Base-by-base conservation (phyloP, 768 basidiomycete species). In the Mycena leptocephala region DNA sequence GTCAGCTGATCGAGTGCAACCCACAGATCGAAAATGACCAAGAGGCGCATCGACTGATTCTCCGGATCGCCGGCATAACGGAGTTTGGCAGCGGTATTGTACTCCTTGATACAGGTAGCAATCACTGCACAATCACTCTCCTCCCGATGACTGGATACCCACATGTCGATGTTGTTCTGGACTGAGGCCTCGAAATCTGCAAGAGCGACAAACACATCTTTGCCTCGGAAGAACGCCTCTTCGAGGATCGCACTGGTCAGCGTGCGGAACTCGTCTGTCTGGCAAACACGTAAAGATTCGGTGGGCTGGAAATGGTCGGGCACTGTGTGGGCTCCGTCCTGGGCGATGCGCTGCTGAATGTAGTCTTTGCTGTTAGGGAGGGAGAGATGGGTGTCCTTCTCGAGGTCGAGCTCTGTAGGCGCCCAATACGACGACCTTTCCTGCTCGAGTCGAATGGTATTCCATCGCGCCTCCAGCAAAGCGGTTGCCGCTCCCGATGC, bases 1-100 rank as follows among this genome's bases (percentile, higher is more conserved):
- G 79, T 82, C 20, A 89, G 39, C 28, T 74, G 82, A 72, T 91
- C 90, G 9, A 91, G 81, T 0, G 86, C 88, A 2, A 88, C 82
- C 90, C 90, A 91, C 14, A 91, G 82, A 37, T 89, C 86, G 35
- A 90, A 78, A 55, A 87, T 75, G 8, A 88, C 88, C 58, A 91
- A 77, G 51, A 91, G 70, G 87, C 90, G 88, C 6, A 86, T 58
- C 0, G 89, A 90, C 7, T 82, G 35, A 37, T 81, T 78, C 74
- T 89, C 87, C 13, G 88, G 85, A 58, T 84, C 86, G 26, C 78
- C 76, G 18, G 66, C 62, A 68, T 89, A 89, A 11, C 72, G 67
- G 1, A 13, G n/a, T 30, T 66, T 35, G 1, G 88, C 84, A 2
- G 78, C 74, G 0, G 76, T 71, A 14, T 79, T 78, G 68, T 88